These are phyloP conservation scores for Candida andamanensis DNA, from an alignment of 805 yeast species.

Conservation along the genomic window DNA sequence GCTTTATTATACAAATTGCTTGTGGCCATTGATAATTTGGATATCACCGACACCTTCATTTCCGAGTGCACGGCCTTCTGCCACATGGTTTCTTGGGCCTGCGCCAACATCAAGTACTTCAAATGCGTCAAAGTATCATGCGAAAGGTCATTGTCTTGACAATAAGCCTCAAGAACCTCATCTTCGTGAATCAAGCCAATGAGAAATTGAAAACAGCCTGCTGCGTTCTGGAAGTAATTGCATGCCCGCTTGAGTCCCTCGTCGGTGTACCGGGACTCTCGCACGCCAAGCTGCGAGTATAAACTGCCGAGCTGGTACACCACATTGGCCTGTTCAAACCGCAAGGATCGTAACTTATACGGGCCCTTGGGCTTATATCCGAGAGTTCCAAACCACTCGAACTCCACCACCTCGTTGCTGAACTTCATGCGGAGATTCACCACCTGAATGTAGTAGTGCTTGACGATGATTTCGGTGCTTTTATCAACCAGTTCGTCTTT, in stretches of 20 bases:
- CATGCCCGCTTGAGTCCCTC: constrained; percentile 62
- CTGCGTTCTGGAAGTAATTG: constrained; percentile 61
- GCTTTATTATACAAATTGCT: constrained; percentile 52
- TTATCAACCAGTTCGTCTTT: constrained; percentile 23
- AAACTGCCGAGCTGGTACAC: constrained; percentile 66
- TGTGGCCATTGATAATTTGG: constrained; percentile 62
- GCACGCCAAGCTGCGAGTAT: constrained; percentile 52
- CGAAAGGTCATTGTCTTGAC: constrained; percentile 28
- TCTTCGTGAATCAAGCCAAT: constrained; percentile 7
- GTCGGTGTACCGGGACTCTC: constrained; percentile 39
- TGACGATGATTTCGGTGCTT: constrained; percentile 32
- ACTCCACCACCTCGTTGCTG: constrained; percentile 54
- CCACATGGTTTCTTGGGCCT: constrained; percentile 88
- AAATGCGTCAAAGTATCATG: constrained; percentile 47
- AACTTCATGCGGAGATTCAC: constrained; percentile 48
- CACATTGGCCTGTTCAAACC: constrained; percentile 58
- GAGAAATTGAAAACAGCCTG: constrained; percentile 52
- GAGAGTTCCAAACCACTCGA: constrained; percentile 71
- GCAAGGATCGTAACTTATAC: constrained; percentile 41
- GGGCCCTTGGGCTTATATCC: constrained; percentile 52
- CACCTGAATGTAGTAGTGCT: constrained; percentile 46
- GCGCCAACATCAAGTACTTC: constrained; percentile 59
- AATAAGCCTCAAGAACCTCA: constrained; percentile 1
- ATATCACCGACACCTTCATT: constrained; percentile 54
- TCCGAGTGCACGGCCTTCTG: constrained; percentile 50